Evolutionary conservation across 2,329 filamentous ascomycete species (phyloP).

Genomic region (Diaporthe sp.): DNA sequence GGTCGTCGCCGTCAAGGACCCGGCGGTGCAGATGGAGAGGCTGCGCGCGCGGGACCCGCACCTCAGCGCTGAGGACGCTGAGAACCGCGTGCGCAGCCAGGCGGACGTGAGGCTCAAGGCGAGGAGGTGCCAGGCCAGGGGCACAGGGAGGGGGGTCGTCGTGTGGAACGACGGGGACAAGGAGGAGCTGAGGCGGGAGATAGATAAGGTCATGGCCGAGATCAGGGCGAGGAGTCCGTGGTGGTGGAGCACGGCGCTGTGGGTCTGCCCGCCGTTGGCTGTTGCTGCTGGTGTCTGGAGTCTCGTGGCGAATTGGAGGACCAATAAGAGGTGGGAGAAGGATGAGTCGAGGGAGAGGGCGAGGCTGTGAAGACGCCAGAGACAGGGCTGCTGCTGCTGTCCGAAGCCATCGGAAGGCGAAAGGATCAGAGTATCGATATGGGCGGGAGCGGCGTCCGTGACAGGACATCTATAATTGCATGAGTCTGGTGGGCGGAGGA

Average conservation of each 20-base stretch:
- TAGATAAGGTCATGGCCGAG: constrained; percentile 72
- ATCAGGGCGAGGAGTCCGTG: constrained; percentile 73
- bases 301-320: constrained; percentile 76
- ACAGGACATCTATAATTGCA: too few species aligned
- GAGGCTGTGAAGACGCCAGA: constrained; percentile 47
- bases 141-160: constrained; percentile 75
- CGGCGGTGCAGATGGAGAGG: constrained; percentile 83
- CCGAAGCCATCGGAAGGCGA: not conserved
- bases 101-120: constrained; percentile 88
- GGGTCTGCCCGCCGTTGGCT: constrained; percentile 80
- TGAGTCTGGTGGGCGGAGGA: not conserved
- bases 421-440: not conserved
- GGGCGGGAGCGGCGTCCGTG: not conserved
- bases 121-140: constrained; percentile 74
- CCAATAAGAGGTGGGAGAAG: constrained; percentile 77
- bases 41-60: constrained; percentile 81
- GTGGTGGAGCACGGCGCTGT: constrained; percentile 85
- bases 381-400: not conserved
- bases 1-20: constrained; percentile 86
- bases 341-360: constrained; percentile 60
- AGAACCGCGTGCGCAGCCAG: constrained; percentile 88
- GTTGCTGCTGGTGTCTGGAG: constrained; percentile 75
- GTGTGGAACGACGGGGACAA: constrained; percentile 89
- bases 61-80: constrained; percentile 84
- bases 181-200: constrained; percentile 74